Evolutionary conservation across 768 basidiomycete genomes (phyloP), one percentile per base, ranked within the genome.

Genomic region (Auriculariales sp.): DNA sequence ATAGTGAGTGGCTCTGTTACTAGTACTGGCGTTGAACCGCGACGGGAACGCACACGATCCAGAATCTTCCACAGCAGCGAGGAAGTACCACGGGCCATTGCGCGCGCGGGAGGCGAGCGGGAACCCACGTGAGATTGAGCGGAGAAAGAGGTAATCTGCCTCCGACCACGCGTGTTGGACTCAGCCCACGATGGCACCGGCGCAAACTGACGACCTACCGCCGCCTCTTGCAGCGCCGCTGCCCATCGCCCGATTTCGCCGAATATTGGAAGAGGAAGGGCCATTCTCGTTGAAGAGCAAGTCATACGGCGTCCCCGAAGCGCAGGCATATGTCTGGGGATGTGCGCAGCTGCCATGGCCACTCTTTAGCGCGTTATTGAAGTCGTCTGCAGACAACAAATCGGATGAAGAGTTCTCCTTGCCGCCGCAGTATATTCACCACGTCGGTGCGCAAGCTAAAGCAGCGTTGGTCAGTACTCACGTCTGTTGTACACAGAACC

Each of bases 361-460:
- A 34, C 28, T 58, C 25, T 28, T 24, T 10, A 19, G 17, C 14
- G 28, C 24, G 45, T 25, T 50, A 47, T 19, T 34, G 15, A 50
- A 74, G 70, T 22, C n/a, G 14, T 9, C 11, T 66, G 49, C 71
- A 71, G 75, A 75, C 57, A 76, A 77, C 51, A 80, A 85, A 56
- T 77, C 78, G 58, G 74, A 77, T 10, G 77, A 83, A 32, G 9
- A 24, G 39, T 92, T 89, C 58, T 65, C 66, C 53, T 67, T 80
- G 52, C 87, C 90, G 7, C 85, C 89, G 49, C 77, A 88, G 59
- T 95, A 95, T 61, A 86, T 94, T 59, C 80, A 89, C 35, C 79
- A 94, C 61, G 88, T 94, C 54, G 91, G 90, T 89, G 57, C 10
- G 28, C 42, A 48, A 29, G n/a, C 28, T 28, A 35, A 49, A 47